phyloP scores from a whole-genome alignment of 768 basidiomycete genomes.

The Tricholoma sp. region DNA sequence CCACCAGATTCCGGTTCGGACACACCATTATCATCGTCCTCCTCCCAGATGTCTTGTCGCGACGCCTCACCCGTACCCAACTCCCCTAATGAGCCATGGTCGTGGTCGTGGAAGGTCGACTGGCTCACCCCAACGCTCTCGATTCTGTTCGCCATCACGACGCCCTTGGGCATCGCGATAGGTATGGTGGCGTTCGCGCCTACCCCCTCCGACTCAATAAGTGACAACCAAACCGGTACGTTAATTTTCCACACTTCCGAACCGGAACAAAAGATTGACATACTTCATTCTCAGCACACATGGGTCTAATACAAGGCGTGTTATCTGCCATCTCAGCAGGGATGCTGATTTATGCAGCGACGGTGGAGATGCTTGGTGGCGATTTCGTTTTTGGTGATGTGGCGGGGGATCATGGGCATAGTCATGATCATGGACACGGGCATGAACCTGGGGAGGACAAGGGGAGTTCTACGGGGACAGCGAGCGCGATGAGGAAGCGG shows the following conservation, averaged over 20 bases:
- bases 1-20: not conserved
- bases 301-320: conserved; percentile 60
- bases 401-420: conserved; percentile 29
- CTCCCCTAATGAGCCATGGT: not conserved
- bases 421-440: conserved; percentile 8
- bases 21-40: not conserved
- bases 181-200: conserved; percentile 47
- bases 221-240: conserved; percentile 11
- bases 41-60: conserved; percentile 3
- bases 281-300: conserved; percentile 27
- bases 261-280: not conserved
- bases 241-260: conserved; percentile 1
- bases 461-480: not conserved
- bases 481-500: conserved; percentile 30
- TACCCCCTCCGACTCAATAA: conserved; percentile 23
- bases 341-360: conserved; percentile 79
- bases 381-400: conserved; percentile 78
- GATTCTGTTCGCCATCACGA: conserved; percentile 67
- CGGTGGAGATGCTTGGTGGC: conserved; percentile 83
- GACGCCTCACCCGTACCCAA: not conserved
- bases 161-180: conserved; percentile 61
- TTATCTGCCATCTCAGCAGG: conserved; percentile 82
- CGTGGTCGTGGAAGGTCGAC: conserved; percentile 5
- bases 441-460: not conserved
- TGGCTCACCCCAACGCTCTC: conserved; percentile 53